Base-by-base conservation (phyloP, 768 basidiomycete species). In the Lyophyllum decastes region DNA sequence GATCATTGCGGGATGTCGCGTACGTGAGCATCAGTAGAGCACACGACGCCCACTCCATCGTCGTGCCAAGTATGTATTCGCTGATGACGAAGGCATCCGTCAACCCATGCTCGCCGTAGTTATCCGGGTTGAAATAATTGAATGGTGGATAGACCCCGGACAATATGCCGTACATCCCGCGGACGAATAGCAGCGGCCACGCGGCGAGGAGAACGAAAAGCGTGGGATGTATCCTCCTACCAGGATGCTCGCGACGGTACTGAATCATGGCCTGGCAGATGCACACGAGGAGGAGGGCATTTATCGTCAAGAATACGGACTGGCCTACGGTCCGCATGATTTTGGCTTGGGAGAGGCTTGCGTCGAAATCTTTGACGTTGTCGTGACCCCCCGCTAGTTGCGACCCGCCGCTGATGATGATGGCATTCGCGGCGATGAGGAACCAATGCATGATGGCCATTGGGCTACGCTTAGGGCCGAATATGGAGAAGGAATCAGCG, bases 331-430 rank as follows among this genome's bases (percentile, higher is more conserved):
- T 70, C 24, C 74, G 70, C 54, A 69, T 61, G 47, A 66, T 62
- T 62, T 70, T 71, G 17, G 73, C 66, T n/a, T 65, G 46, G 22
- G 50, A 46, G 24, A 71, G 51, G 21, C 56, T 58, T 12, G 48
- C 7, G 27, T 60, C n/a, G 21, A 62, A 61, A 19, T 57, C 49
- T 43, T 54, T 54, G 17, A 55, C 49, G 34, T 58, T 58, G 48
- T 60, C 51, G 41, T 60, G 58, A 17, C 68, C 67, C 1, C 72
- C 70, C 1, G 72, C 68, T 21, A 73, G 64, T 47, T 64, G 59
- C 4, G 70, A 68, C 1, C 73, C 74, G 19, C 74, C 74, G n/a
- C 57, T 30, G 55, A 76, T 61, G 54, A 74, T 76, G 41, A 72
- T 61, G 9, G 55, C 52, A 58, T 74, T 76, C 11, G 73, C 74